Percentiles rank a stretch among this genome's conserved stretches.
phyloP scores from a whole-genome alignment of 1,284 basidiomycete species.

The Sanguinoderma infundibulare region DNA sequence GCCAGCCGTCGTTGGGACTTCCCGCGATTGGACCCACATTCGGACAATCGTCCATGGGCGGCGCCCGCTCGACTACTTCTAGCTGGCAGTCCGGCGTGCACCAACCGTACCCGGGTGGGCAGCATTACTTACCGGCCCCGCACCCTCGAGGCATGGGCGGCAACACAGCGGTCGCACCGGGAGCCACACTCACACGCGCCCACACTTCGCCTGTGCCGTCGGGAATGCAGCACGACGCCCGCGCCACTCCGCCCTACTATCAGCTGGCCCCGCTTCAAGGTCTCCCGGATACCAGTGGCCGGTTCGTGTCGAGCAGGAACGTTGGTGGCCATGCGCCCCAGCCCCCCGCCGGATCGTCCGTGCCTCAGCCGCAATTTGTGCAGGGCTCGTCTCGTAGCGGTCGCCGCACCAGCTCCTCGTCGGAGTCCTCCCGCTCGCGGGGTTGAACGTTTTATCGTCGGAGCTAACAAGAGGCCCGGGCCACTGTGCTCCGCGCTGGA shows the following conservation, averaged over 20 bases:
- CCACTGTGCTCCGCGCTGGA: slow-evolving; percentile 6
- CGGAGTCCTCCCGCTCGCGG: slow-evolving; percentile 13
- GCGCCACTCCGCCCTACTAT: slow-evolving; percentile 2
- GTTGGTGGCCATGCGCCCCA: not conserved
- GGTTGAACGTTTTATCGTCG: slow-evolving; percentile 3
- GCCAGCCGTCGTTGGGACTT: slow-evolving; percentile 15
- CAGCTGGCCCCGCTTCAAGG: not conserved
- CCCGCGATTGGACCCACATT: slow-evolving; percentile 13
- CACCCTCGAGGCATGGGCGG: slow-evolving; percentile 6
- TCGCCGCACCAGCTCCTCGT: slow-evolving; percentile 14
- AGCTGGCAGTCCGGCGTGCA: slow-evolving; percentile 11
- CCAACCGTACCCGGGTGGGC: slow-evolving; percentile 1
- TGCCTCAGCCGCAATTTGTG: slow-evolving; percentile 5
- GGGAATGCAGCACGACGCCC: slow-evolving; percentile 3
- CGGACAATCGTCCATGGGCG: slow-evolving; percentile 15
- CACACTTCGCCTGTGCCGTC: slow-evolving; percentile 11
- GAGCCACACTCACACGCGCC: slow-evolving; percentile 7
- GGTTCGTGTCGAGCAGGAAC: slow-evolving; percentile 6
- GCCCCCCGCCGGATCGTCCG: not conserved
- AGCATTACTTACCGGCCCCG: slow-evolving; percentile 9
- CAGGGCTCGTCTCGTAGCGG: slow-evolving; percentile 16
- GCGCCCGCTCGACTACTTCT: slow-evolving; percentile 2
- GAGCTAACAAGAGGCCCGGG: slow-evolving; percentile 1
- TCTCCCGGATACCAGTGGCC: slow-evolving; percentile 10
- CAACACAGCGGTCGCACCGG: not conserved